Evolutionary conservation across 2,329 filamentous ascomycete genomes (phyloP), one percentile per base, ranked within the genome.

Genomic region (Metarhizium brunneum): DNA sequence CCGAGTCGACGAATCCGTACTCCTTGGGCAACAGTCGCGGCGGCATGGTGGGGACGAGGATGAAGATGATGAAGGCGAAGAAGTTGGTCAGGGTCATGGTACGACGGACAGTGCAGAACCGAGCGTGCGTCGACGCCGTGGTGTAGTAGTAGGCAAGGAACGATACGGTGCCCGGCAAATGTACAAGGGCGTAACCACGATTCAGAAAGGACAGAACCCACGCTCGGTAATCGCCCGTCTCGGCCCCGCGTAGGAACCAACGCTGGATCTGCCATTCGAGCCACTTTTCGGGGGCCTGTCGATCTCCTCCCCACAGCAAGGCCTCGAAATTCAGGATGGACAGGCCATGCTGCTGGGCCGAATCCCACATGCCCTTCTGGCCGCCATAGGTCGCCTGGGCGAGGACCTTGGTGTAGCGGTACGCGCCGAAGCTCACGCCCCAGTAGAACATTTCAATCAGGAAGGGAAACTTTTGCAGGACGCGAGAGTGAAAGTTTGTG

Each of bases 391-490:
- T 42, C 20, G 51, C 54, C 48, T 57, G 56, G 7, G 57, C 57
- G n/a, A 59, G 43, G 14, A 56, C 48, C 51, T 59, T 59, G 32
- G 57, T 59, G 50, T 52, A 52, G 8, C 53, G 50, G 32, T 57
- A 57, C 16, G 54, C 53, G 55, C 47, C 56, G 53, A 57, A 57
- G 35, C 56, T 56, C 35, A 54, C 50, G 2, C 53, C 86, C 85
- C 86, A 90, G 72, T 90, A 90, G 52, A 90, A 90, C 45, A 81
- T 85, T 69, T 90, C 87, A 1, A 84, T 83, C 32, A 90, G 68
- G 65, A 90, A 90, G 0, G 87, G 87, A 60, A 88, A 82, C 64
- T 81, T 85, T 56, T 76, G 76, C 14, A 90, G 75, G 40, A 90
- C 61, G 4, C 85, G 76, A 65, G 83, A 87, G 52, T 87, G 72